These are phyloP conservation scores for Davidsoniella neocaledoniae DNA, from an alignment of 2,329 filamentous ascomycete species.

Conservation along the genomic window DNA sequence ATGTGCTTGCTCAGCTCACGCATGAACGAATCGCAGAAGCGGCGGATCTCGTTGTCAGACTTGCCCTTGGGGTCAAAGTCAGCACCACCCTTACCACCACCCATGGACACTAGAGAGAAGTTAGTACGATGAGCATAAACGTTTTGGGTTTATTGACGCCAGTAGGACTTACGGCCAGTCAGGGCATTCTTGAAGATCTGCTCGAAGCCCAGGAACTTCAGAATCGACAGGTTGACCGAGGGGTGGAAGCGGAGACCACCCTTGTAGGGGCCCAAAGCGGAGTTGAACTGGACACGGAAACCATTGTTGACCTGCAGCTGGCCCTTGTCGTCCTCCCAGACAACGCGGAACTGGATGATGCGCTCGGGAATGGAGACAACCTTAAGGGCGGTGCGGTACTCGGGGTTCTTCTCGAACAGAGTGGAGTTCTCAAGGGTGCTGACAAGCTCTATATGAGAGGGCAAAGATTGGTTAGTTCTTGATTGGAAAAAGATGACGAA, in stretches of 20 bases:
- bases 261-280: conserved; percentile 93
- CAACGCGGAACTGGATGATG: conserved; percentile 89
- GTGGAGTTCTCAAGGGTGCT: conserved; percentile 87
- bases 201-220: conserved; percentile 98
- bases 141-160: not conserved
- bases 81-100: conserved; percentile 91
- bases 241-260: conserved; percentile 92
- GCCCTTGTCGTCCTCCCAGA: conserved; percentile 91
- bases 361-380: conserved; percentile 87
- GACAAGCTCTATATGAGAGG: conserved; percentile 53
- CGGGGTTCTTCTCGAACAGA: conserved; percentile 85
- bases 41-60: conserved; percentile 90
- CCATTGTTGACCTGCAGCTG: conserved; percentile 82
- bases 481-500: not conserved
- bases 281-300: conserved; percentile 97
- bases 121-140: not conserved
- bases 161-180: conserved; percentile 57
- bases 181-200: conserved; percentile 99
- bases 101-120: conserved; percentile 44
- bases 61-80: conserved; percentile 99
- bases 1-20: conserved; percentile 90
- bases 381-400: conserved; percentile 80
- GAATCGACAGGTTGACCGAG: conserved; percentile 59
- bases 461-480: not conserved
- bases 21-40: conserved; percentile 96